Evolutionary conservation across 2,329 filamentous ascomycete species (phyloP), one percentile per base, ranked within the genome.

Genomic region (Trichoderma sp.): DNA sequence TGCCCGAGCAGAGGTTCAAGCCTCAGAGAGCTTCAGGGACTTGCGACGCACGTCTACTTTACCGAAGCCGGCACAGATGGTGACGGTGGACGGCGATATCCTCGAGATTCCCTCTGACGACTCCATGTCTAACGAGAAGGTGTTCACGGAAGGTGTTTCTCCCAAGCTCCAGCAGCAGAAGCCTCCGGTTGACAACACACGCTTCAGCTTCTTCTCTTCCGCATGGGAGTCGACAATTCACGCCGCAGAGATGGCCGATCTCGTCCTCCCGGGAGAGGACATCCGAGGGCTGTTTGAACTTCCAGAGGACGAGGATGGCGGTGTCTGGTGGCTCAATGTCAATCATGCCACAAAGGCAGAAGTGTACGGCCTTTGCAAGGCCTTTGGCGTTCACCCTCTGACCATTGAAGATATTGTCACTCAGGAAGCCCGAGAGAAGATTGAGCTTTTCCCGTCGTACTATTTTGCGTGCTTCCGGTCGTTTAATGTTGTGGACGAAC

Each of bases 251-350:
- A 88, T 99, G 74, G 94, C 93, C 24, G 95, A 95, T 76, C 87
- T 98, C 9, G 88, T 98, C 5, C 90, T 97, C 71, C 94, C 95
- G 2, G 95, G 94, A 9, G 96, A 98, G 80, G 92, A 92, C 72
- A 92, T 98, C 77, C 91, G 93, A 36, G 94, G 94, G 71, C 89
- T 99, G 12, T 99, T 99, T 79, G 85, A 86, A 36, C 84, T 91
- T 39, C 89, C 89, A 7, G 89, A 86, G 67, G 86, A 87, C 34
- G 88, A 90, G 73, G 81, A 84, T 2, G 87, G 94, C 76, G 95
- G 95, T 77, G 95, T 97, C n/a, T 99, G 95, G 95, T 99, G 96
- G 96, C 87, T 99, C 65, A 97, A 99, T 78, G 92, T 98, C 80
- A 92, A 95, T 80, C 94, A 93, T 76, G 94, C 95, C 1, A 95